These are phyloP conservation scores for Trichoderma koningiopsis DNA, from an alignment of 2,329 filamentous ascomycete species.

Conservation along the genomic window DNA sequence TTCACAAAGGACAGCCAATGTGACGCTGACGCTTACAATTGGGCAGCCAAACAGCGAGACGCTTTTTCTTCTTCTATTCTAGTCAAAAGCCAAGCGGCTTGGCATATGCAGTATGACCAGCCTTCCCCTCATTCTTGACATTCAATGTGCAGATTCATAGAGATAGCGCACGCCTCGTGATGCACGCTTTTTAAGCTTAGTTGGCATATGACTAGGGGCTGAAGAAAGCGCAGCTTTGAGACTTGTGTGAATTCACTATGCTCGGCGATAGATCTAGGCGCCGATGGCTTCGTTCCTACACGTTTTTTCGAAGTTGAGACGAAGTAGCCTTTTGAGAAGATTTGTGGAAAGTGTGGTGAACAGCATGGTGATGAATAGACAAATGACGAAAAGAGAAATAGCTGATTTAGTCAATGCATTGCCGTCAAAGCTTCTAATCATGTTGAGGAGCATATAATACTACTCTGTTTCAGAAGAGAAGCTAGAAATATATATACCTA, in stretches of 20 bases:
- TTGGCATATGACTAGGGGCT: not conserved
- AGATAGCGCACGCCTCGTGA: not conserved
- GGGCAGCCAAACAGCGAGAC: not conserved
- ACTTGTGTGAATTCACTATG: not conserved
- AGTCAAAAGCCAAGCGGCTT: not conserved
- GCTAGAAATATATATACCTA: too few relatives aligned
- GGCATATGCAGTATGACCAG: not conserved
- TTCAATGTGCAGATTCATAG: not conserved
- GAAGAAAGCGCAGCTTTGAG: not conserved
- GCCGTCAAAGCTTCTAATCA: too few relatives aligned
- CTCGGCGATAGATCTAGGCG: constrained; percentile 14
- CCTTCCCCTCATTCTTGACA: not conserved
- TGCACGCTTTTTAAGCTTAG: constrained; percentile 18
- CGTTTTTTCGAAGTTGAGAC: not conserved
- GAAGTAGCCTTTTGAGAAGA: not conserved
- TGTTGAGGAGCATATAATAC: too few relatives aligned
- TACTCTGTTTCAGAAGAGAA: too few relatives aligned
- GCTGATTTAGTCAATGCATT: too few relatives aligned
- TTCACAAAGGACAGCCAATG: not conserved
- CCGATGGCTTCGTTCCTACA: constrained; percentile 5
- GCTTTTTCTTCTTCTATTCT: not conserved
- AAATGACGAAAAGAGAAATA: too few relatives aligned
- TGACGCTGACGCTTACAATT: not conserved
- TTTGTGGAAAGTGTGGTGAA: not conserved
- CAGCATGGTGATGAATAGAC: not conserved